Percentiles rank a stretch among this genome's conserved stretches.
Conservation (phyloP, 2,329 filamentous ascomycete species). For the Lasiodiplodia sp. region DNA sequence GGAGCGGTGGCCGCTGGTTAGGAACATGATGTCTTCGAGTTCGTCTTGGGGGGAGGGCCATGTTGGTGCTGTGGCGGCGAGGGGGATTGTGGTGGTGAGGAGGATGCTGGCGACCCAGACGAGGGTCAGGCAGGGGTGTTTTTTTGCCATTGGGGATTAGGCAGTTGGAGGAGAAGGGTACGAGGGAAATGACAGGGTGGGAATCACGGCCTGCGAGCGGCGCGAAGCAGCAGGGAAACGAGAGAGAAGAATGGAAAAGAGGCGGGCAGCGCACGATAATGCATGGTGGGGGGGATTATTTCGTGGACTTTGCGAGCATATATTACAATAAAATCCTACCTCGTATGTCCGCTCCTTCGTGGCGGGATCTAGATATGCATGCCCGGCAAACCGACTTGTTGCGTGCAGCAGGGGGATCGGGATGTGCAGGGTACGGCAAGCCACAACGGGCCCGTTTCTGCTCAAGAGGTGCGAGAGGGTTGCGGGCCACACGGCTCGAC, state of each 20-base stretch:
- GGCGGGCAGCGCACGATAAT: background rate
- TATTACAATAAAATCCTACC: constrained; percentile 18
- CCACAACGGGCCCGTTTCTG: constrained; percentile 1
- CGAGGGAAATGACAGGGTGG: background rate
- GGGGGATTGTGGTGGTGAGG: background rate
- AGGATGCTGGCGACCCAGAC: background rate
- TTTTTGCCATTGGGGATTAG: background rate
- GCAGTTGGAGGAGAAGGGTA: background rate
- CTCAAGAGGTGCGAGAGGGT: background rate
- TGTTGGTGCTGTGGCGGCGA: constrained; percentile 63
- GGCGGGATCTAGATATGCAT: constrained; percentile 7
- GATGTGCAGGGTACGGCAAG: constrained; percentile 4
- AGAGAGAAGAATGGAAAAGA: background rate
- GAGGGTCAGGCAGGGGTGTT: constrained; percentile 2
- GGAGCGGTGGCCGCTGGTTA: constrained; percentile 62
- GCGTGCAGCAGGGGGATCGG: constrained; percentile 10
- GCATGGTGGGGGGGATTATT: background rate
- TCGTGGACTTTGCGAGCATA: background rate
- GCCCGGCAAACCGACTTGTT: constrained; percentile 8
- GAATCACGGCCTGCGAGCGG: background rate
- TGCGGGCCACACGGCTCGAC: constrained; percentile 6
- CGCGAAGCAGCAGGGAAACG: background rate
- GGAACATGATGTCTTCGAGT: constrained; percentile 69
- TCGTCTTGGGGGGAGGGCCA: constrained; percentile 67
- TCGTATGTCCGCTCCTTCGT: constrained; percentile 9